Evolutionary conservation across 768 basidiomycete species (phyloP), one percentile per base, ranked within the genome.

Genomic region (Tremella yokohamensis): DNA sequence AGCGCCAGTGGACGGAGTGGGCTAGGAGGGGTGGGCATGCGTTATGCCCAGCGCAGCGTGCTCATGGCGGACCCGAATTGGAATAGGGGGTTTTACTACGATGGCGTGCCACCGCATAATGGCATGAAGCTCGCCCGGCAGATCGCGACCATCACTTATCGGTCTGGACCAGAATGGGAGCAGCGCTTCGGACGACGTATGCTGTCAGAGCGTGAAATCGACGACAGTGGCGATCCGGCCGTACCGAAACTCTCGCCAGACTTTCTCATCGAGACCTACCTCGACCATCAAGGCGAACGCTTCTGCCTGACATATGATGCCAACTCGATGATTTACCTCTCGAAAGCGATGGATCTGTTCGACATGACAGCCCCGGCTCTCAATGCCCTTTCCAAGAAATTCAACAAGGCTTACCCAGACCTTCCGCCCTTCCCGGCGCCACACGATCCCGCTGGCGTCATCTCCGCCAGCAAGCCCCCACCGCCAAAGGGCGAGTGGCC

Each of bases 11-110:
- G 92, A 0, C 80, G 96, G 54, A 96, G 90, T 68, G 90, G 85
- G 47, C 89, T 96, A 3, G 85, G 89, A 16, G 89, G 89, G 60
- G 85, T 99, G 55, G 96, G 96, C 2, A 90, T 98, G 87, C 83
- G 96, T 39, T 92, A 86, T 77, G 93, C 96, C 0, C 96, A 99
- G 76, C 79, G 96, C 73, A 96, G 92, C 78, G 96, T 99, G 16
- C 83, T 99, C 53, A 99, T 99, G 96, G 89, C 94, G 1, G 96
- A 99, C 77, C 94, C 94, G 0, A 97, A 98, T 63, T 99, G 96
- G 96, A 99, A 98, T 61, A 86, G 91, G 37, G 96, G 96, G 3
- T 98, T 94, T 77, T 99, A 99, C 75, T 99, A 99, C 73, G 90
- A 94, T 58, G 81, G 82, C 8, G 74, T 93, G n/a, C 96, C 96